Percentiles rank a stretch among this genome's conserved stretches.
These are phyloP conservation scores for Tolypocladium sp. DNA, from an alignment of 2,329 filamentous ascomycete genomes.

Conservation along the genomic window DNA sequence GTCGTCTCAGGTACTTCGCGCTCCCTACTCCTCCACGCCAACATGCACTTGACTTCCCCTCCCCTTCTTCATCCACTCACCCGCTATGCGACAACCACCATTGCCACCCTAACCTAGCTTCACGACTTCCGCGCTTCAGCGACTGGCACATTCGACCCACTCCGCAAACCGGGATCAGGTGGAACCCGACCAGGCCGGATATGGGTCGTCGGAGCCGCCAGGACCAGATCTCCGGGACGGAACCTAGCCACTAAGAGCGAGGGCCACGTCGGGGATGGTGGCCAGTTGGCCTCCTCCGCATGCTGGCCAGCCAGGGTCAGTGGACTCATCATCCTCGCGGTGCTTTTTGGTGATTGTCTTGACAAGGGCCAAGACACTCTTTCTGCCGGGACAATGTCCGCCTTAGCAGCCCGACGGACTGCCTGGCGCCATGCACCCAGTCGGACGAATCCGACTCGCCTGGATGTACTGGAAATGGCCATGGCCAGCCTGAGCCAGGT, in stretches of 20 bases:
- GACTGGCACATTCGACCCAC: not conserved
- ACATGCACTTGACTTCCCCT: not conserved
- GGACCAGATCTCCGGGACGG: constrained; percentile 23
- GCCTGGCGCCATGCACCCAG: not conserved
- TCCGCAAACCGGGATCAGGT: not conserved
- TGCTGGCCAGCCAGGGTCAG: too few species aligned
- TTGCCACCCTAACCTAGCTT: not conserved
- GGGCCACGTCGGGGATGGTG: not conserved
- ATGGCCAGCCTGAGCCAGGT: not conserved
- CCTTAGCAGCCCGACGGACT: not conserved
- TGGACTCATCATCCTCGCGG: not conserved
- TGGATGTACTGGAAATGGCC: not conserved
- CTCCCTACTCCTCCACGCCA: too few species aligned
- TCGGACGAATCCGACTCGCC: not conserved
- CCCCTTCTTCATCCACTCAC: not conserved
- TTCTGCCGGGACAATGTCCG: not conserved
- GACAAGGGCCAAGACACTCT: not conserved
- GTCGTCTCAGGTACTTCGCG: too few species aligned
- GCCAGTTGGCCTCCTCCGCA: too few species aligned
- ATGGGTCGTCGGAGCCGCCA: constrained; percentile 20
- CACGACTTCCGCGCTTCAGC: not conserved
- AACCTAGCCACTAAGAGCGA: constrained; percentile 6
- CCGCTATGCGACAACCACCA: not conserved
- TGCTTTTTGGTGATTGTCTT: not conserved
- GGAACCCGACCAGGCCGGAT: constrained; percentile 9